Evolutionary conservation across 495 filamentous ascomycete species (phyloP).

Genomic region (Lichina pygmaea): DNA sequence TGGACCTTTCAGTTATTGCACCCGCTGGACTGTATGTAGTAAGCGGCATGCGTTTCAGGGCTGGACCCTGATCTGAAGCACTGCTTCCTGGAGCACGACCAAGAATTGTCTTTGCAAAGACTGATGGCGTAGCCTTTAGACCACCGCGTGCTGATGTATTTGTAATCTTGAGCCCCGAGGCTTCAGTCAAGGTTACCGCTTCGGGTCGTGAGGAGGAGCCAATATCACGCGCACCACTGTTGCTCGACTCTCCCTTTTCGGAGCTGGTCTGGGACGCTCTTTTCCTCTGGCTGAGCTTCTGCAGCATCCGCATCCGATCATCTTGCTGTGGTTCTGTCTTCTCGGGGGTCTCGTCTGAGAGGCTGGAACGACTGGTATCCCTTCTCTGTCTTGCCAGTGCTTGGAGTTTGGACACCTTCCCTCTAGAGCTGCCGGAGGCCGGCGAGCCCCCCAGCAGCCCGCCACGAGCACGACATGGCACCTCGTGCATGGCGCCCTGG

Average conservation of each 20-base stretch:
- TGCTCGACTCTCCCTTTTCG: too few species aligned
- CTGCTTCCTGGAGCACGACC: slow-evolving; percentile 9
- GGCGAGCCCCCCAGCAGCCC: slow-evolving; percentile 55
- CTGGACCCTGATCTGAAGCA: neutral
- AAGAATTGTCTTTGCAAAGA: slow-evolving; percentile 43
- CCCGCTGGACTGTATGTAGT: slow-evolving; percentile 22
- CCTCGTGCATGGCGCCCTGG: slow-evolving; percentile 34
- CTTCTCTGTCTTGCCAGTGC: slow-evolving; percentile 54
- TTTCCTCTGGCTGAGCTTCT: too few species aligned
- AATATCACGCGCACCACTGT: too few species aligned
- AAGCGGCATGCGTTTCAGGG: too few species aligned
- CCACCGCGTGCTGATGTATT: neutral
- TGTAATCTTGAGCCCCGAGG: too few species aligned
- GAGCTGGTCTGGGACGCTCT: too few species aligned
- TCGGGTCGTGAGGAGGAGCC: too few species aligned
- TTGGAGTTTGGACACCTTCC: slow-evolving; percentile 71
- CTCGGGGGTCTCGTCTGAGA: too few species aligned
- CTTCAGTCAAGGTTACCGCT: too few species aligned
- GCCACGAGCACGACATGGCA: slow-evolving; percentile 27
- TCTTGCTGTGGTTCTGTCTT: too few species aligned
- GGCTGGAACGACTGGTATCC: neutral
- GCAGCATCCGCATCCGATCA: too few species aligned
- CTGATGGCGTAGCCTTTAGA: slow-evolving; percentile 20
- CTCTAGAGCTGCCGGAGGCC: slow-evolving; percentile 12
- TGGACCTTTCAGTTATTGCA: slow-evolving; percentile 23